These are phyloP conservation scores for Tremellales sp. DNA, from an alignment of 1,284 basidiomycete species.

Conservation along the genomic window DNA sequence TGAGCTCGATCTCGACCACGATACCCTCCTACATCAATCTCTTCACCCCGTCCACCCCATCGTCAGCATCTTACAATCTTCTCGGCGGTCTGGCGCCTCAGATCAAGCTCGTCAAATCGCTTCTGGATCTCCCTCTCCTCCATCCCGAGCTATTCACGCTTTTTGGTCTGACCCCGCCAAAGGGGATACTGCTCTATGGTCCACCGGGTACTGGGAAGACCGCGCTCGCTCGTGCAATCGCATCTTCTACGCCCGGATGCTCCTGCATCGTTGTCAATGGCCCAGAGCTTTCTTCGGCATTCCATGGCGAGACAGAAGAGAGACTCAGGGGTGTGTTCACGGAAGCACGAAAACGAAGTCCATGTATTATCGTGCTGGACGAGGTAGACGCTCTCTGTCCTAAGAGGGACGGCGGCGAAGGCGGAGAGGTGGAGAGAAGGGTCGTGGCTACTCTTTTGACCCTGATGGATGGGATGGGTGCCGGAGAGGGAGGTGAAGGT, in stretches of 20 bases:
- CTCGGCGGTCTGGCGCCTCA: conserved; percentile 88
- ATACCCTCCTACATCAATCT: conserved; percentile 46
- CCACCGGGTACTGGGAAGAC: conserved; percentile 95
- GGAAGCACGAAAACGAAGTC: conserved; percentile 73
- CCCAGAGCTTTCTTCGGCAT: conserved; percentile 88
- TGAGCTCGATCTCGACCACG: conserved; percentile 12
- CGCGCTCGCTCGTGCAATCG: conserved; percentile 81
- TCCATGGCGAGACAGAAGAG: conserved; percentile 94
- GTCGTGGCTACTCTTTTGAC: conserved; percentile 95
- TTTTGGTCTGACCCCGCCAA: conserved; percentile 85
- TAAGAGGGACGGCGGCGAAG: conserved; percentile 73
- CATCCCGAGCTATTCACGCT: conserved; percentile 84
- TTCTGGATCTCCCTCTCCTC: conserved; percentile 91
- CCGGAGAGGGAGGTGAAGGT: conserved; percentile 46
- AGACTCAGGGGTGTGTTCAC: conserved; percentile 83
- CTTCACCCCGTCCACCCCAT: conserved; percentile 36
- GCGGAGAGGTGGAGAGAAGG: conserved; percentile 90
- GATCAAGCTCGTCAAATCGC: conserved; percentile 81
- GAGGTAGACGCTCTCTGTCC: conserved; percentile 96
- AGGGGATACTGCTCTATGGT: conserved; percentile 84
- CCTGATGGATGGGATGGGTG: conserved; percentile 88
- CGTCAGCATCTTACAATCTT: conserved; percentile 53
- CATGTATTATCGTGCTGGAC: conserved; percentile 91
- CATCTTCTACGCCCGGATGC: conserved; percentile 69
- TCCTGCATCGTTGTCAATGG: conserved; percentile 87